Conservation (phyloP, 352 stramenopile species). For the Pythium sp. region DNA sequence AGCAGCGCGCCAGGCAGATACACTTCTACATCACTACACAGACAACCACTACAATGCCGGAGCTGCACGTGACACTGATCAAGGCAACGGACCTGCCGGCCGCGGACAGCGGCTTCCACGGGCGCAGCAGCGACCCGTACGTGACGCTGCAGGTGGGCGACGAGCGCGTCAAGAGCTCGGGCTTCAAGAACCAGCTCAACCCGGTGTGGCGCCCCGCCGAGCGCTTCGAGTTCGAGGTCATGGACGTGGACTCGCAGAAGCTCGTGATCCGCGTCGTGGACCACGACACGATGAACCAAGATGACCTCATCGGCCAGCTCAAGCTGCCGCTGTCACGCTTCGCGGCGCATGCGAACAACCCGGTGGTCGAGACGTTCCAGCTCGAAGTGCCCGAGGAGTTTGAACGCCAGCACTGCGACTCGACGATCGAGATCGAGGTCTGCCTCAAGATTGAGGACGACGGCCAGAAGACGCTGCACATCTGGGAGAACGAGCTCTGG, state of each 20-base stretch:
- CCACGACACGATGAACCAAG: slow-evolving; percentile 60
- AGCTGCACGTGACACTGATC: slow-evolving; percentile 65
- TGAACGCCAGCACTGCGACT: slow-evolving; percentile 27
- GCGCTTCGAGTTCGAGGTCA: slow-evolving; percentile 68
- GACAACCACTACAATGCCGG: slow-evolving; percentile 38
- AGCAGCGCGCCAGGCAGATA: neutral
- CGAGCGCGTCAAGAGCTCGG: slow-evolving; percentile 49
- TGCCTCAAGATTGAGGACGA: slow-evolving; percentile 49
- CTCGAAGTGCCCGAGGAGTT: slow-evolving; percentile 47
- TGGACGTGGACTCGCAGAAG: slow-evolving; percentile 36
- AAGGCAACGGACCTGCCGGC: slow-evolving; percentile 61
- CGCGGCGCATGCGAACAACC: slow-evolving; percentile 42
- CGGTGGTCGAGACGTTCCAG: slow-evolving; percentile 46
- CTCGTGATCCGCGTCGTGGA: slow-evolving; percentile 62
- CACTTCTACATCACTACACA: neutral
- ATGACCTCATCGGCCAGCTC: slow-evolving; percentile 61
- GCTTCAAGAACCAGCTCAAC: slow-evolving; percentile 45
- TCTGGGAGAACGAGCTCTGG: slow-evolving; percentile 75
- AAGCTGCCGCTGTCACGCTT: slow-evolving; percentile 49
- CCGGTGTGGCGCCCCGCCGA: slow-evolving; percentile 74
- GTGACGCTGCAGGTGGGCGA: slow-evolving; percentile 56
- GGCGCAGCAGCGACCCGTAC: slow-evolving; percentile 70
- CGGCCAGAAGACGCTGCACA: slow-evolving; percentile 48
- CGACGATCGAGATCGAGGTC: slow-evolving; percentile 39
- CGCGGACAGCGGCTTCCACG: slow-evolving; percentile 49